Evolutionary conservation across 108 stramenopile species (phyloP).

Genomic region (Pelagomonas calceolata): DNA sequence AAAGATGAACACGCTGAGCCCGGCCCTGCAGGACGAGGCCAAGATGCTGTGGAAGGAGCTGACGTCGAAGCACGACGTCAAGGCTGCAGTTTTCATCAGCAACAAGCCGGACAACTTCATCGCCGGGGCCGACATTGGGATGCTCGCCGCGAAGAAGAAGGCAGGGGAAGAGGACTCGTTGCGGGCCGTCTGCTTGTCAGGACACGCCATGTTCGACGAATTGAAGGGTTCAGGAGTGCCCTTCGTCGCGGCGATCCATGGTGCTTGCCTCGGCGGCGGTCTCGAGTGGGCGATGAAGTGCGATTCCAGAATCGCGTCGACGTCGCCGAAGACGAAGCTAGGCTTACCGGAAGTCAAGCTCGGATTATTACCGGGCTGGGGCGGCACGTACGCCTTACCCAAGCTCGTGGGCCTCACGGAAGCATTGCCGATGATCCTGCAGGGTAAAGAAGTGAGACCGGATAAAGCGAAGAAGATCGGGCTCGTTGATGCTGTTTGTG

Average conservation of each 20-base stretch:
- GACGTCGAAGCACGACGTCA: conserved; percentile 57
- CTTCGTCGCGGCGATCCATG: conserved; percentile 89
- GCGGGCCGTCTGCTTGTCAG: conserved; percentile 65
- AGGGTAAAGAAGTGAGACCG: conserved; percentile 46
- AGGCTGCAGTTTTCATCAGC: conserved; percentile 87
- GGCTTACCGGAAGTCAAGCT: conserved; percentile 88
- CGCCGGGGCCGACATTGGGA: conserved; percentile 95
- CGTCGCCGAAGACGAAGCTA: conserved; percentile 77
- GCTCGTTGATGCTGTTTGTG: conserved; percentile 46
- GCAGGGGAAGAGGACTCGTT: conserved; percentile 66
- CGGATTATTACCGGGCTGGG: conserved; percentile 69
- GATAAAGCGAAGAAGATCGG: conserved; percentile 44
- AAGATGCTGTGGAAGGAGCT: conserved; percentile 63
- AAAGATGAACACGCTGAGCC: conserved; percentile 84
- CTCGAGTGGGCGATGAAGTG: conserved; percentile 98
- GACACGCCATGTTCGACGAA: conserved; percentile 61
- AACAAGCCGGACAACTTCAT: conserved; percentile 93
- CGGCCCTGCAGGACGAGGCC: conserved; percentile 70
- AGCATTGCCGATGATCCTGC: conserved; percentile 70
- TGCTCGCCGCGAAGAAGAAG: conserved; percentile 60
- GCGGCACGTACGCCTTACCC: conserved; percentile 90
- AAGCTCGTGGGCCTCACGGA: conserved; percentile 57
- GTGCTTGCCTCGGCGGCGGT: conserved; percentile 93
- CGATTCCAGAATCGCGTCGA: conserved; percentile 89
- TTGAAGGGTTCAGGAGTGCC: conserved; percentile 67